Evolutionary conservation across 148 eudicot species (phyloP).

Genomic region (Spergularia marina): DNA sequence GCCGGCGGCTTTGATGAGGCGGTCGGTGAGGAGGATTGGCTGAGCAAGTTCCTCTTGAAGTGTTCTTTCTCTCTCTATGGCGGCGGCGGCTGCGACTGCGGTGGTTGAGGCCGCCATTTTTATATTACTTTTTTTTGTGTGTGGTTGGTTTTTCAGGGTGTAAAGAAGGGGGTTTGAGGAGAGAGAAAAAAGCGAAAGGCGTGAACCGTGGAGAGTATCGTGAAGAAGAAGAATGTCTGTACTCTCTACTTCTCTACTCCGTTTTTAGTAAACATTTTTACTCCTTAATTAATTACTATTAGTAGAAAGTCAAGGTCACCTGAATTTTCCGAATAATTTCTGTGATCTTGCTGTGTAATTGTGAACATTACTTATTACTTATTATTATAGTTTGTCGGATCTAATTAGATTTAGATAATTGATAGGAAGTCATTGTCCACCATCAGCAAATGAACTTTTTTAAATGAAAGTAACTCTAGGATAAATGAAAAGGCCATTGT

Average conservation of each 20-base stretch:
- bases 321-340: too few species aligned
- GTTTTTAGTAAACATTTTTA: background rate
- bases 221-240: constrained; percentile 14
- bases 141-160: background rate
- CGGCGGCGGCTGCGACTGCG: constrained; percentile 14
- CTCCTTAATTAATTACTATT: too few species aligned
- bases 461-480: too few species aligned
- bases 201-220: background rate
- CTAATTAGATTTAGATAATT: too few species aligned
- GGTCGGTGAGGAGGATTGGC: constrained; percentile 55
- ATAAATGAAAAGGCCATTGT: too few species aligned
- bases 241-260: background rate
- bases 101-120: constrained; percentile 28
- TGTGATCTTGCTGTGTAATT: too few species aligned
- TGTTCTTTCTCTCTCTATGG: constrained; percentile 30
- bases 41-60: constrained; percentile 56
- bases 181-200: constrained; percentile 18
- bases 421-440: too few species aligned
- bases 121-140: background rate
- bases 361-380: too few species aligned
- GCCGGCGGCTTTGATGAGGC: constrained; percentile 49
- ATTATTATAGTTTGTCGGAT: too few species aligned
- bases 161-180: background rate
- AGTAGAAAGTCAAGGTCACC: too few species aligned
- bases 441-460: too few species aligned